Base-by-base conservation (phyloP, 2,329 filamentous ascomycete genomes). In the Ophiostoma angusticollis region DNA sequence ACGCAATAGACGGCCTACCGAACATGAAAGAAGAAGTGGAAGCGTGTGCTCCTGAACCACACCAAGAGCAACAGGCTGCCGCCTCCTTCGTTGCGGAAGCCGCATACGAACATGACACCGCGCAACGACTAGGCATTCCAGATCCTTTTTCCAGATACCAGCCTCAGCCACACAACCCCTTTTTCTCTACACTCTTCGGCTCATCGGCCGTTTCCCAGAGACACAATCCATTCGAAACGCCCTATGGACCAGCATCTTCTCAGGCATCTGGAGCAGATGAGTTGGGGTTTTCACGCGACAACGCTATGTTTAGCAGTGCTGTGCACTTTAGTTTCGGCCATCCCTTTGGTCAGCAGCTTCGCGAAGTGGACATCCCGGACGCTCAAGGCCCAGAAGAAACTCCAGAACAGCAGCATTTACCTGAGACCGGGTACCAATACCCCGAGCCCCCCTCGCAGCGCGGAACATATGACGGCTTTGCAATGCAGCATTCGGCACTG, bases 291-390 rank as follows among this genome's bases (percentile, higher is more conserved):
- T 38, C 40, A 16, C 18, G 39, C 7, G 35, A 40, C 29, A 40
- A 30, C 14, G 7, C 18, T 9, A 7, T 42, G n/a, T 45, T 42
- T 9, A 19, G 34, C 27, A 38, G 39, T 27, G 29, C 35, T 9
- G 40, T 44, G 3, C 43, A 37, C 5, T 47, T 46, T 18, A n/a
- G 31, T 1, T 47, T 47, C 25, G 41, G 45, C 12, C 38, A 41
- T 7, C 33, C 16, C 1, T 35, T 30, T 39, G 22, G 28, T 2
- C 33, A 41, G 7, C 22, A 28, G 9, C 33, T n/a, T 4, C 17
- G 14, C 8, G 7, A 19, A n/a, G 21, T n/a, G n/a, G n/a, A n/a
- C n/a, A n/a, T 13, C 9, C 36, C 6, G 5, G 11, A 31, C 22
- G 22, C 16, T 8, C 21, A 18, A 6, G 28, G 18, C 14, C 8